Conservation (phyloP, 257 asterid species). For the Solanum tarapatanum region DNA sequence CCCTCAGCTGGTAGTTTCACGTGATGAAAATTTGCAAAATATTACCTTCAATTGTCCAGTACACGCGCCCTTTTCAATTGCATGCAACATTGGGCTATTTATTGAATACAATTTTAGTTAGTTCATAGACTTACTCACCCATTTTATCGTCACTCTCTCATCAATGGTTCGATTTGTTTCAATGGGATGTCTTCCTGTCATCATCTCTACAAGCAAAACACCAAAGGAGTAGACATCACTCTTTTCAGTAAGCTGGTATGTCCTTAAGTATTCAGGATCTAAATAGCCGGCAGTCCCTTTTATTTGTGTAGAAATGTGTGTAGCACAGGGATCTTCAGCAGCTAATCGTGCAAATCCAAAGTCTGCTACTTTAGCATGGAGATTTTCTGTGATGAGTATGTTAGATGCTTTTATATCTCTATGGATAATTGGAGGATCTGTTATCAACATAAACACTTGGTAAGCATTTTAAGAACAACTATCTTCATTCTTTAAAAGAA, state of each 20-base stretch:
- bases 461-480: not conserved
- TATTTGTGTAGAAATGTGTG: not conserved
- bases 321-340: not conserved
- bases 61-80: not conserved
- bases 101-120: not conserved
- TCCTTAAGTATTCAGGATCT: slow-evolving; percentile 61
- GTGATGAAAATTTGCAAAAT: not conserved
- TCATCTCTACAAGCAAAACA: slow-evolving; percentile 54
- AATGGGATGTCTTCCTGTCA: slow-evolving; percentile 53
- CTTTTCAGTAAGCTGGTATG: slow-evolving; percentile 57
- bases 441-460: not conserved
- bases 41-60: not conserved
- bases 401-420: slow-evolving; percentile 65
- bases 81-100: not conserved
- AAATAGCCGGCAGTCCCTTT: slow-evolving; percentile 76
- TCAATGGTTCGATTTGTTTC: slow-evolving; percentile 22
- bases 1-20: not conserved
- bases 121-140: slow-evolving; percentile 57
- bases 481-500: not conserved
- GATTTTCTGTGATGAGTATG: slow-evolving; percentile 57
- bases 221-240: slow-evolving; percentile 80
- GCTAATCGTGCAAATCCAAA: slow-evolving; percentile 25
- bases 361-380: slow-evolving; percentile 64
- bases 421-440: slow-evolving; percentile 71
- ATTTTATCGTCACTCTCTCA: slow-evolving; percentile 41